Evolutionary conservation across 768 basidiomycete species (phyloP).

Genomic region (Mrakia blollopis): DNA sequence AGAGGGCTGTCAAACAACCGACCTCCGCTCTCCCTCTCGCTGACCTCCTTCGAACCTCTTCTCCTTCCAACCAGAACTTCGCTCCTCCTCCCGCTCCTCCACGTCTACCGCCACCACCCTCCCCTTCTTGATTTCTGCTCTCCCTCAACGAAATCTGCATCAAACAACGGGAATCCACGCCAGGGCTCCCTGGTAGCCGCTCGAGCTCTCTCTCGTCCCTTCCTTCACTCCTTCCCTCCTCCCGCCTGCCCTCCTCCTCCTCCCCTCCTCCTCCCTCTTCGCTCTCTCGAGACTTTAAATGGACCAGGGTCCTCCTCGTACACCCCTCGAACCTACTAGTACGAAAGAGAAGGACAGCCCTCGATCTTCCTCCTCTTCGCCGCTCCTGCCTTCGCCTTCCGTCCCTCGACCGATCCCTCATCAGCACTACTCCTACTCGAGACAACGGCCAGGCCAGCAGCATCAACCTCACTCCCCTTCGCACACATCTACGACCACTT

Average conservation of each 20-base stretch:
- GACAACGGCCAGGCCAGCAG: background rate
- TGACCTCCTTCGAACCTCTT: background rate
- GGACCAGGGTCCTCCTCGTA: background rate
- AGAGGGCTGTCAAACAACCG: too few species aligned
- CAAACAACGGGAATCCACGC: too few species aligned
- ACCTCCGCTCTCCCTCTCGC: too few species aligned
- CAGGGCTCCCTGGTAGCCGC: too few species aligned
- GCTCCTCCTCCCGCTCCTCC: too few species aligned
- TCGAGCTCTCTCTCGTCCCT: background rate
- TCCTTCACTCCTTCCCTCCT: background rate
- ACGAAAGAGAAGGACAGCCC: background rate
- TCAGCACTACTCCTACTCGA: constrained; percentile 11
- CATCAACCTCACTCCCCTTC: background rate
- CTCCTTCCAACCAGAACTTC: too few species aligned
- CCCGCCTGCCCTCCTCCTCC: background rate
- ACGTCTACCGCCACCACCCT: too few species aligned
- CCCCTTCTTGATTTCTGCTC: too few species aligned
- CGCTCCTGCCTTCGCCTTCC: background rate
- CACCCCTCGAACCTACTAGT: background rate
- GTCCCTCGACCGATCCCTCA: constrained; percentile 26
- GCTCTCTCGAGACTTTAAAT: too few species aligned
- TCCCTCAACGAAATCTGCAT: too few species aligned
- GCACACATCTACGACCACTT: background rate
- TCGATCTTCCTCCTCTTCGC: background rate
- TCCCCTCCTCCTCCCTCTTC: background rate